Conservation (phyloP, 2,329 filamentous ascomycete genomes). For the Grosmannia penicillata region DNA sequence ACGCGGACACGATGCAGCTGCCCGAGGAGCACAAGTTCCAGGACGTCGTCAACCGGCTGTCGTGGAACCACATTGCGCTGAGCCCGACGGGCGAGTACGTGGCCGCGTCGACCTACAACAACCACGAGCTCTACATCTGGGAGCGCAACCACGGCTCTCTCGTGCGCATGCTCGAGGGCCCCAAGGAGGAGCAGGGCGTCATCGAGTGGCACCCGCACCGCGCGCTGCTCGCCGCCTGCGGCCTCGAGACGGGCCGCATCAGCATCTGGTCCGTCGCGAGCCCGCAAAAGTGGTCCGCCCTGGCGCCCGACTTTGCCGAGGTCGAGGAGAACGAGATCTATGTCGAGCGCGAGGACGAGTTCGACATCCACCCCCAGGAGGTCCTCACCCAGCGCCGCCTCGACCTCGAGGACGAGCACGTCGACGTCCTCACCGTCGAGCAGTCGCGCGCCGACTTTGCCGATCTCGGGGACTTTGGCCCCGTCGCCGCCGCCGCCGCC, state of each 20-base stretch:
- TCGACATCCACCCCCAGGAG: slow-evolving; percentile 91
- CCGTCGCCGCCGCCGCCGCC: slow-evolving; percentile 17
- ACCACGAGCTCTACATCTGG: slow-evolving; percentile 98
- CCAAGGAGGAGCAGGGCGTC: slow-evolving; percentile 88
- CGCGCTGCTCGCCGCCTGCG: slow-evolving; percentile 78
- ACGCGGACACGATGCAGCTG: slow-evolving; percentile 74
- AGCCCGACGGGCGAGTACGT: slow-evolving; percentile 92
- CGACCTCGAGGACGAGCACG: slow-evolving; percentile 82
- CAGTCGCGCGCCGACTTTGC: slow-evolving; percentile 41
- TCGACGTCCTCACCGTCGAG: slow-evolving; percentile 75
- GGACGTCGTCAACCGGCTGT: slow-evolving; percentile 86
- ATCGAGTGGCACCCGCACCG: slow-evolving; percentile 94
- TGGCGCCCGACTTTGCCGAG: slow-evolving; percentile 92
- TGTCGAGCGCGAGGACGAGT: slow-evolving; percentile 88
- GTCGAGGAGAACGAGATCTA: slow-evolving; percentile 98
- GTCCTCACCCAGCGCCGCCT: slow-evolving; percentile 84
- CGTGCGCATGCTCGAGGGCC: slow-evolving; percentile 92
- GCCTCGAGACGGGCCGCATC: slow-evolving; percentile 81
- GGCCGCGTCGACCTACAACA: slow-evolving; percentile 92
- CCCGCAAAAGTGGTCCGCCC: slow-evolving; percentile 90
- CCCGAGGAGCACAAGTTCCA: slow-evolving; percentile 97
- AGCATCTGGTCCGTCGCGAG: slow-evolving; percentile 94
- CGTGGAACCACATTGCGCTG: slow-evolving; percentile 96
- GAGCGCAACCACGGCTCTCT: slow-evolving; percentile 85
- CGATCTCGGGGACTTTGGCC: slow-evolving; percentile 16